Base-by-base conservation (phyloP, 768 basidiomycete genomes). In the Lyophyllum shimeji region DNA sequence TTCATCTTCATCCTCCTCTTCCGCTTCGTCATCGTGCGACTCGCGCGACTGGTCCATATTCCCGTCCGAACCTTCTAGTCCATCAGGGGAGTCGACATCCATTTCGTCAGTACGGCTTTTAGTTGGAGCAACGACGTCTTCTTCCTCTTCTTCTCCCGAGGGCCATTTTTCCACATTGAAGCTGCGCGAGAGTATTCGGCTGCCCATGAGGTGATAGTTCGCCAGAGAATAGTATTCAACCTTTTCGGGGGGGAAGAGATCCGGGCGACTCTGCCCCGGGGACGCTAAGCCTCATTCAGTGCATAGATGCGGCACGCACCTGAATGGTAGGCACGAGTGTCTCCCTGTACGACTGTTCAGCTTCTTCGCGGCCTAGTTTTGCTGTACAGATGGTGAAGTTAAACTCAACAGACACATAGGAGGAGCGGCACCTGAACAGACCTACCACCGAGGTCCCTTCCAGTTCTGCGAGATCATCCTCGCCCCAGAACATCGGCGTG, bases 401-500 rank as follows among this genome's bases (percentile, higher is more conserved):
- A 43, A 61, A 21, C 12, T 31, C 18, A 42, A 42, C 12, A n/a
- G n/a, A 40, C 50, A 13, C 21, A 55, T 33, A 50, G 18, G 31
- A 59, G 25, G n/a, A 46, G 40, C 7, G 7, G 47, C 34, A 5
- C 33, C 55, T 40, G 40, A 67, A 83, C 81, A 66, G 67, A 93
- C 93, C 83, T 79, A 93, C 80, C 71, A 98, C 85, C n/a, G 86
- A 82, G 43, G 94, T 96, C 0, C 94, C 97, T 55, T 76, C 73
- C 13, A 99, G 77, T 60, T 92, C 87, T 23, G 74, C 69, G 9
- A 95, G 71, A 52, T 97, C 93, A 2, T 78, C 79, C 2, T 81
- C 78, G 42, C 67, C 74, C 97, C 97, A 98, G 66, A 98, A 95
- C 91, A 99, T 98, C 0, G 94, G 93, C 0, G 95, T 95, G 61